Evolutionary conservation across 192 early-diverging fungal species (phyloP).

Genomic region (Entomortierella lignicola): DNA sequence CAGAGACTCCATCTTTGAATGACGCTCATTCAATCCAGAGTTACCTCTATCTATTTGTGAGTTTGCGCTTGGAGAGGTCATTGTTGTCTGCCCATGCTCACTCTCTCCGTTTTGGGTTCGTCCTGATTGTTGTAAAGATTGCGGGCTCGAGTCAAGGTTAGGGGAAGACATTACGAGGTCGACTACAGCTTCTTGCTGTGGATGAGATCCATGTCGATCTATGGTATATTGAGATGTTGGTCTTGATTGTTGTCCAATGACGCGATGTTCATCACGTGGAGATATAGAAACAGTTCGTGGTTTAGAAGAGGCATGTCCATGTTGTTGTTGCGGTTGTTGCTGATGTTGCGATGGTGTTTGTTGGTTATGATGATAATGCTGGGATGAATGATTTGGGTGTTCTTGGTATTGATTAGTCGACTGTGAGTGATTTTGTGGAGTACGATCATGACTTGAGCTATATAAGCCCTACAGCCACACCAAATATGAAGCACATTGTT

Average conservation of each 20-base stretch:
- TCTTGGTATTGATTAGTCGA: background rate
- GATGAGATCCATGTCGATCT: conserved; percentile 4
- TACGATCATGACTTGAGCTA: conserved; percentile 13
- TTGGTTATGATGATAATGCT: conserved; percentile 12
- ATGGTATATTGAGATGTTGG: background rate
- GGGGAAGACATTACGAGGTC: conserved; percentile 22
- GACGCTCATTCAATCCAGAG: background rate
- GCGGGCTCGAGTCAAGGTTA: background rate
- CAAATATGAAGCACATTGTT: background rate
- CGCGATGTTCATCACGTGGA: conserved; percentile 31
- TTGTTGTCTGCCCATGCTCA: background rate
- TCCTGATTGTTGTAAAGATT: background rate
- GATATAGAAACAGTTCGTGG: conserved; percentile 29
- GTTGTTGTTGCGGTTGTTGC: conserved; percentile 11
- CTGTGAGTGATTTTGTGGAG: conserved; percentile 12
- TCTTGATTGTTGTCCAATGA: background rate
- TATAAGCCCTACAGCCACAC: background rate
- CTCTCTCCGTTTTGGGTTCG: background rate
- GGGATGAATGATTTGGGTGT: background rate
- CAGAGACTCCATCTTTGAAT: background rate
- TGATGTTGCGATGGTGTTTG: conserved; percentile 1
- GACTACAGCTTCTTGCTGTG: conserved; percentile 13
- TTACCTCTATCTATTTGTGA: background rate
- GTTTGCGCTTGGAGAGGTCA: conserved; percentile 2
- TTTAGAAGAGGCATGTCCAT: conserved; percentile 9